Evolutionary conservation across 352 stramenopile genomes (phyloP), one percentile per base, ranked within the genome.

Genomic region (Pythium biforme): DNA sequence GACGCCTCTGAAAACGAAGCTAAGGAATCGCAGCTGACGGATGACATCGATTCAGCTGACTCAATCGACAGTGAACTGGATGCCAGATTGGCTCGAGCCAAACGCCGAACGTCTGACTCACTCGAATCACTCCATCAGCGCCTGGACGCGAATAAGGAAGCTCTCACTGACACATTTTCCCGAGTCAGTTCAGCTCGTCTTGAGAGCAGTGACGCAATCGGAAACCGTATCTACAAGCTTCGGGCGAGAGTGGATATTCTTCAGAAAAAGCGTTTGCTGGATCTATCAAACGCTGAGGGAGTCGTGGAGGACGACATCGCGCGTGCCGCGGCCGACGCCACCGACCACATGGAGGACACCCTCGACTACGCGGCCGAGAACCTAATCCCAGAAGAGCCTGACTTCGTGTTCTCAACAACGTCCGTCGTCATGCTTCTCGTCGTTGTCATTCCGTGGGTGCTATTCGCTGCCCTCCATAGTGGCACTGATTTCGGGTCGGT

Each of bases 351-450:
- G 26, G 70, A 76, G 29, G 60, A 74, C 17, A 64, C 65, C 17
- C 55, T 75, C 39, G 59, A 69, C 11, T 80, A 79, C 22, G 67
- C 71, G n/a, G 65, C 62, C 26, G 67, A 81, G 11, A 57, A 52
- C 15, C n/a, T 71, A 2, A 25, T 47, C 9, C 60, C 45, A 12
- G 29, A 66, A 34, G 41, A 56, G 22, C 34, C 60, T 34, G 56
- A 66, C 22, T 29, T 49, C 48, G 29, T 50, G 1, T 70, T 69
- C 49, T 62, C 51, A 25, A 53, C 68, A 5, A 60, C 69, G 11
- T 59, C 62, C 15, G 17, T 70, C 25, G 20, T 68, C 12, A 51
- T 72, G 25, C 39, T 81, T 12, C 61, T 74, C 14, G 41, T 71
- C 15, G 46, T 76, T 3, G 29, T 74, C 15, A 47, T 68, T 1